Base-by-base conservation (phyloP, 1,139 yeast genomes). In the Yamadazyma blattariae region DNA sequence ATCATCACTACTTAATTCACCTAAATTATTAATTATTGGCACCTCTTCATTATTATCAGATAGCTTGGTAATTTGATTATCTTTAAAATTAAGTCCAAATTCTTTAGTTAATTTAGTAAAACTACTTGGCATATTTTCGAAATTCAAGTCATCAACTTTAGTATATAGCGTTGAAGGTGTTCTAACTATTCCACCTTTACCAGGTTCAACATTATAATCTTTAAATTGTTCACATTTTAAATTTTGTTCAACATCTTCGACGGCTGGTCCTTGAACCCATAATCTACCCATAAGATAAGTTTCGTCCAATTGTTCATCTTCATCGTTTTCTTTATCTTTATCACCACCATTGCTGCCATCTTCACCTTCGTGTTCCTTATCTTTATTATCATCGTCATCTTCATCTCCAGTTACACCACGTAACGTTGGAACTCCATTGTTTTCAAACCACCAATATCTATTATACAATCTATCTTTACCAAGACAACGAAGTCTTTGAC, bases 371-470 rank as follows among this genome's bases (percentile, higher is more conserved):
- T 64, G 65, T 4, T 59, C 71, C 6, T 59, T 64, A 3, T 56
- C 61, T 7, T 55, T 56, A 4, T 59, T 67, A 3, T 57, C 67
- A 9, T 59, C 61, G 9, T 63, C 68, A 16, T 64, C 72, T n/a
- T 58, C 67, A 17, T 51, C 61, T 18, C 56, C 57, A 9, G 61
- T 55, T 29, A 64, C 58, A 25, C 74, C 69, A 34, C 69, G 75
- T 30, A 77, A 57, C 16, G 76, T 76, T 5, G 89, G 87, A 37
- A 87, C 67, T 0, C 97, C 97, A 52, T 83, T 83, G 45, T 76
- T 72, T 54, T 92, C 97, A 54, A 90, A 81, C 96, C 96, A 92
- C 95, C 96, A 94, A 57, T 90, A 92, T 46, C 92, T 70, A 60
- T 92, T 94, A 55, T 69, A 88, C 42, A 77, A 75, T 36, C 96